A percentile compares a stretch with the other conserved stretches of the same genome.
phyloP scores from a whole-genome alignment of 2,329 filamentous ascomycete species.

The Fusarium sp. region DNA sequence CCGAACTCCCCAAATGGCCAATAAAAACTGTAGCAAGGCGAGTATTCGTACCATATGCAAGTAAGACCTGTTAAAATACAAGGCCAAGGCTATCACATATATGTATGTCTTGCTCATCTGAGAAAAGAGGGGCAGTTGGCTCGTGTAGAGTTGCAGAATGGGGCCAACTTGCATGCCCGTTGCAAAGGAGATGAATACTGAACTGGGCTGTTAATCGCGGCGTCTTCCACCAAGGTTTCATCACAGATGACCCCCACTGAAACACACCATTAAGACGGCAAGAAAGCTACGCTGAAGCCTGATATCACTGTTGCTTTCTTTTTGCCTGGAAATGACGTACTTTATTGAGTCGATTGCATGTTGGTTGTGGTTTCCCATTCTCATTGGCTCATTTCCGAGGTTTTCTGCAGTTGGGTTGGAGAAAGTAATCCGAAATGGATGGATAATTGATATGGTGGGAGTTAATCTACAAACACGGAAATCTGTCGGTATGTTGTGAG shows the following conservation, averaged over 20 bases:
- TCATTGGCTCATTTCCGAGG: neutral
- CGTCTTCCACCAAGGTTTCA: neutral
- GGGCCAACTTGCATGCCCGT: neutral
- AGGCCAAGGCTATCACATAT: too few relatives aligned
- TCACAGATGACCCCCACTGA: conserved; percentile 4
- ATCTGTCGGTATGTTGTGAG: neutral
- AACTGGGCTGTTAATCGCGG: neutral
- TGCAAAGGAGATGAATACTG: neutral
- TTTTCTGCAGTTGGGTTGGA: neutral
- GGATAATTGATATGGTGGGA: neutral
- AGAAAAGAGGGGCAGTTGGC: neutral
- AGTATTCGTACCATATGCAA: neutral
- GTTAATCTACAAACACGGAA: too few relatives aligned
- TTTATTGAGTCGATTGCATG: conserved; percentile 2
- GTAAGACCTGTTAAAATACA: neutral
- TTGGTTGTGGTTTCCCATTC: neutral
- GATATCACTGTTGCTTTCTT: neutral
- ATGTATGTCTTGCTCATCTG: neutral
- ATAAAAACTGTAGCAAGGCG: neutral
- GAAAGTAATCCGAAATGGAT: neutral
- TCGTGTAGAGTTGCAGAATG: neutral
- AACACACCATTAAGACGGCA: neutral
- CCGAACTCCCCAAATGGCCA: neutral
- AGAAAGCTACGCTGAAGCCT: neutral
- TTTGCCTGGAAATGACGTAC: neutral